phyloP scores from a whole-genome alignment of 2,329 filamentous ascomycete genomes.

The Dactylellina sp. region DNA sequence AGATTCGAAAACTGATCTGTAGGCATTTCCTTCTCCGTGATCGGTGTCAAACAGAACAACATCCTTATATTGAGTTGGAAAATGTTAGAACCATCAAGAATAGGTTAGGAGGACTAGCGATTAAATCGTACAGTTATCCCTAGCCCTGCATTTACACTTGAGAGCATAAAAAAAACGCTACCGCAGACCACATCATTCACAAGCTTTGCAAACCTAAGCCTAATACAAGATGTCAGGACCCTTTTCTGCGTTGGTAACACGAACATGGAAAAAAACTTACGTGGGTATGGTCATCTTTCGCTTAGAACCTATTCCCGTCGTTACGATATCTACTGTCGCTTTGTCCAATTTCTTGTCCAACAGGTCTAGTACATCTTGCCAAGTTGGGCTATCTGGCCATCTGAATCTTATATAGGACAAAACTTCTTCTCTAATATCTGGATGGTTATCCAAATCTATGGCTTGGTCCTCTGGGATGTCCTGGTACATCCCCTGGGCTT shows the following conservation, averaged over 20 bases:
- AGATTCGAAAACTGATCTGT: constrained; percentile 9
- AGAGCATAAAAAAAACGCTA: background rate
- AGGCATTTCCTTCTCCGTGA: constrained; percentile 30
- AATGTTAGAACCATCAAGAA: background rate
- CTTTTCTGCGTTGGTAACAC: background rate
- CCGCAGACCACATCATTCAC: background rate
- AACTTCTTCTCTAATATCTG: background rate
- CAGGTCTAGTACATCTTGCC: constrained; percentile 33
- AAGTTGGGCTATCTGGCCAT: constrained; percentile 38
- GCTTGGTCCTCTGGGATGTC: background rate
- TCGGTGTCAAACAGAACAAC: constrained; percentile 31
- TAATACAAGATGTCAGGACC: background rate
- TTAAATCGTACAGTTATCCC: constrained; percentile 16
- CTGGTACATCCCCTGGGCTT: background rate
- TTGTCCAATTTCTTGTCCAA: constrained; percentile 21
- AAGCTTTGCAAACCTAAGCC: constrained; percentile 12
- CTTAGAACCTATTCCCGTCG: background rate
- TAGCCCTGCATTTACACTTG: background rate
- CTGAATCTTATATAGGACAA: background rate
- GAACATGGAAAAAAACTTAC: constrained; percentile 1
- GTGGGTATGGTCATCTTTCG: background rate
- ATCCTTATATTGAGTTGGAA: constrained; percentile 12
- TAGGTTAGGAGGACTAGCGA: background rate
- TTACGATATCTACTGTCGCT: constrained; percentile 10
- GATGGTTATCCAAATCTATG: background rate